phyloP scores from a whole-genome alignment of 139 green algal genomes.

The Haematococcus lacustris region DNA sequence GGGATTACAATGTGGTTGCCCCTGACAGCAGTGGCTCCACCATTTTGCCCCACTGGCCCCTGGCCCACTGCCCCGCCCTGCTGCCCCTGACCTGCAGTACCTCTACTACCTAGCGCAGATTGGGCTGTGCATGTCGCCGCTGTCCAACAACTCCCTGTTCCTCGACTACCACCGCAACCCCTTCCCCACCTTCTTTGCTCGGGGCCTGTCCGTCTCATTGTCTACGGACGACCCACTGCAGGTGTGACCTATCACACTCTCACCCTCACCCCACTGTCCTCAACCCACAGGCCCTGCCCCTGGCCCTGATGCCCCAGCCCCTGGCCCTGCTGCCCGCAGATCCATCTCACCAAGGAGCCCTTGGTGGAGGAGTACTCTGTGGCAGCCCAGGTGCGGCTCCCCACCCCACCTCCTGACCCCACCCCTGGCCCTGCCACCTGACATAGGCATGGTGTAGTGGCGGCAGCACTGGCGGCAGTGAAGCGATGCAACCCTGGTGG shows the following conservation, averaged over 20 bases:
- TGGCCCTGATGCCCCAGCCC: too few relatives aligned
- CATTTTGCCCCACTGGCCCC: too few relatives aligned
- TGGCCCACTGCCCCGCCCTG: too few relatives aligned
- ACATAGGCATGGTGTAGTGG: too few relatives aligned
- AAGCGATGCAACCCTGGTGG: too few relatives aligned
- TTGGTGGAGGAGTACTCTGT: conserved; percentile 99
- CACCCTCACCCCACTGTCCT: not conserved
- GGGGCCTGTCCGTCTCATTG: conserved; percentile 81
- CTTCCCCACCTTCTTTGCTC: conserved; percentile 96
- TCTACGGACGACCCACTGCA: conserved; percentile 76
- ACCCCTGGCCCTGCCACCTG: too few relatives aligned
- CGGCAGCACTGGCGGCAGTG: too few relatives aligned
- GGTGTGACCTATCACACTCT: not conserved
- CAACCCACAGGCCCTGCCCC: too few relatives aligned
- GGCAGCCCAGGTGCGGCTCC: conserved; percentile 79
- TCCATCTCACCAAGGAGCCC: conserved; percentile 83
- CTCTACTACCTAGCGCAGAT: conserved; percentile 73
- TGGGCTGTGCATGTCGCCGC: conserved; percentile 89
- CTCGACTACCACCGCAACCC: conserved; percentile 99
- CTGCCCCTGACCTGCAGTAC: conserved; percentile 60
- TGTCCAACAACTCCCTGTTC: conserved; percentile 99
- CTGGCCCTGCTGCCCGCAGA: conserved; percentile 32
- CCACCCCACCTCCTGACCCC: too few relatives aligned
- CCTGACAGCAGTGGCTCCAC: too few relatives aligned
- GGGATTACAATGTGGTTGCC: too few relatives aligned